Conservation (phyloP, 495 filamentous ascomycete species). For the Rhizodiscina lignyota region DNA sequence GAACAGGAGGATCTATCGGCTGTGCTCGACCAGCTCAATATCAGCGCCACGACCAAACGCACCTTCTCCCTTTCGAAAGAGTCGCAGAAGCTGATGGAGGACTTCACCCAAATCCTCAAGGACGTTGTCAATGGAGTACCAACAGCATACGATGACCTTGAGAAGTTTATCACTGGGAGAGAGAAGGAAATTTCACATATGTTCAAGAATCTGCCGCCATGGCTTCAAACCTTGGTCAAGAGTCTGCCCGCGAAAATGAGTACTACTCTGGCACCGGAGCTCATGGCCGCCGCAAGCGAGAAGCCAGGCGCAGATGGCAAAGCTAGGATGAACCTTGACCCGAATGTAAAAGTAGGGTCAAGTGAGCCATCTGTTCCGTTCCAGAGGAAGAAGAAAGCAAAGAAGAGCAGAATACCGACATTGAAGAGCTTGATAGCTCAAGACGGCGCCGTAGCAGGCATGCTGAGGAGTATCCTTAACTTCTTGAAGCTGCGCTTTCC, state of each 20-base stretch:
- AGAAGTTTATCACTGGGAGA: conserved; percentile 61
- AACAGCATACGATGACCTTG: conserved; percentile 81
- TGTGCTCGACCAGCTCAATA: conserved; percentile 63
- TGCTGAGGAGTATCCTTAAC: conserved; percentile 74
- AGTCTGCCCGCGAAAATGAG: conserved; percentile 72
- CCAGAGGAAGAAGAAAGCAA: conserved; percentile 30
- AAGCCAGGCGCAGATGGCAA: conserved; percentile 47
- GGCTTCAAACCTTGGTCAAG: conserved; percentile 75
- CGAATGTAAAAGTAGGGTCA: conserved; percentile 16
- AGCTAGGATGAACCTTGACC: conserved; percentile 29
- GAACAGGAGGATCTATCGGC: conserved; percentile 61
- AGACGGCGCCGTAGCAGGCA: conserved; percentile 62
- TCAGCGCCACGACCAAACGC: conserved; percentile 60
- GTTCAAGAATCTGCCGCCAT: conserved; percentile 60
- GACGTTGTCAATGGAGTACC: conserved; percentile 85
- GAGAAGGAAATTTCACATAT: conserved; percentile 59
- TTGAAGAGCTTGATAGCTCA: conserved; percentile 72
- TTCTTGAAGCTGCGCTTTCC: conserved; percentile 74
- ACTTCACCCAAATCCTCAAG: conserved; percentile 78
- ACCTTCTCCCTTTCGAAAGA: conserved; percentile 70
- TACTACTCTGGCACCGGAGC: conserved; percentile 54
- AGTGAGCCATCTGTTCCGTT: conserved; percentile 21
- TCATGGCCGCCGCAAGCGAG: conserved; percentile 59
- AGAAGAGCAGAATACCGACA: conserved; percentile 30
- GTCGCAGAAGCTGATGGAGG: conserved; percentile 58